These are phyloP conservation scores for Malbranchea cinnamomea DNA, from an alignment of 2,329 filamentous ascomycete species.

Conservation along the genomic window DNA sequence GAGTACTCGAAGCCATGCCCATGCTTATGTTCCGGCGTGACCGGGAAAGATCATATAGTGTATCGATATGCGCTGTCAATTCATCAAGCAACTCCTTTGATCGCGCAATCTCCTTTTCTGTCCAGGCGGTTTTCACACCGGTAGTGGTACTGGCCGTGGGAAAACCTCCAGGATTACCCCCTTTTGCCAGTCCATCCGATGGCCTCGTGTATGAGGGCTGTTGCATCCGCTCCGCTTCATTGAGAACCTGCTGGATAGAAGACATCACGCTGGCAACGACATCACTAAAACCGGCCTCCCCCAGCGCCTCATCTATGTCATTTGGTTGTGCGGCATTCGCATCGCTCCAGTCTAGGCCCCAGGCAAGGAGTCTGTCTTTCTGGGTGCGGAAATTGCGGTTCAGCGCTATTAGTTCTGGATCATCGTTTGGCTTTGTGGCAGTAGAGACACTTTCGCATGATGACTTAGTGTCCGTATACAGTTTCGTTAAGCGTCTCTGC, in stretches of 20 bases:
- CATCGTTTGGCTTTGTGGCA: constrained; percentile 32
- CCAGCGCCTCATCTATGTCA: constrained; percentile 48
- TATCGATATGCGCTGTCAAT: constrained; percentile 48
- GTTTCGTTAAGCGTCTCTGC: constrained; percentile 39
- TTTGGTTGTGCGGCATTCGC: constrained; percentile 40
- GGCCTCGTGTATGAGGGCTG: constrained; percentile 22
- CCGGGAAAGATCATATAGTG: constrained; percentile 47
- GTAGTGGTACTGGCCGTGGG: constrained; percentile 18
- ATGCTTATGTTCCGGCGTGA: constrained; percentile 35
- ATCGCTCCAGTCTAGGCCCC: constrained; percentile 53
- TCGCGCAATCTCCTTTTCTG: constrained; percentile 36
- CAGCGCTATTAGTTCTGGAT: constrained; percentile 40
- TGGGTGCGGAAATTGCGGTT: constrained; percentile 48
- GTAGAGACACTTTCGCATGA: constrained; percentile 41
- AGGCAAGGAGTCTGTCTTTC: constrained; percentile 47
- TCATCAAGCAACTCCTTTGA: constrained; percentile 46
- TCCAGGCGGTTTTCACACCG: constrained; percentile 29
- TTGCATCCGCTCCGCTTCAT: constrained; percentile 45
- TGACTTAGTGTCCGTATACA: constrained; percentile 50
- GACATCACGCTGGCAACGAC: constrained; percentile 49
- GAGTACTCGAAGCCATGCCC: constrained; percentile 21
- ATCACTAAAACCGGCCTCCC: constrained; percentile 47
- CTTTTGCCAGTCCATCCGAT: constrained; percentile 25
- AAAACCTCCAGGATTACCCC: too few relatives aligned
- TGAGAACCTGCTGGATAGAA: constrained; percentile 47